Evolutionary conservation across 1,139 yeast genomes (phyloP), one percentile per base, ranked within the genome.

Genomic region (Suhomyces bokatorum): DNA sequence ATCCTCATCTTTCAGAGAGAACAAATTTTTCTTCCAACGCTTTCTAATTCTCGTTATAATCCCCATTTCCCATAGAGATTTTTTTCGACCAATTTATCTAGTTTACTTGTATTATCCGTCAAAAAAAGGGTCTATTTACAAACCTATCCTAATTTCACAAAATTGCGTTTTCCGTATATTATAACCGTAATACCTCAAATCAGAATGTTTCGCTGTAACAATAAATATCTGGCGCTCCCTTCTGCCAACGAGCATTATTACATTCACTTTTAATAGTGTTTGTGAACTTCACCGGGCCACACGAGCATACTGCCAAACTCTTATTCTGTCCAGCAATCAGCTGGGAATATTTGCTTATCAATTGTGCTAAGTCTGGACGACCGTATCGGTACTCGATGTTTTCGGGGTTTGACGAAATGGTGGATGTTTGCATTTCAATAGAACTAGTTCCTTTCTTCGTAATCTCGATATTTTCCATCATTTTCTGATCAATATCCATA

Each of bases 241-340:
- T 54, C 13, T 46, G 41, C 56, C 63, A 57, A 38, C 73, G 58
- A 34, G 59, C 60, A 31, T 43, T 52, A 44, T 67, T 70, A 43
- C 73, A 63, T 34, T 52, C 59, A 5, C 48, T 52, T 42, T 62
- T 66, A 11, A 70, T 56, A 14, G 46, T 44, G 20, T 63, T 54
- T 3, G 67, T 58, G 40, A 73, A 63, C 3, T 39, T 40, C 4
- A 46, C 53, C 4, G 75, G 71, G 0, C 78, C 78, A 61, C 78
- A 73, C 17, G 66, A 57, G 14, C 66, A 51, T 2, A 73, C 69
- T 0, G 77, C 75, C 45, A 72, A 29, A 3, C 57, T 47, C 38
- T 52, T 55, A 7, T 22, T n/a, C 5, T 35, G 30, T 15, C 37
- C 40, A 9, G 39, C 27, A n/a, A 54, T 38, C 4, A 14, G 16